A percentile compares a stretch with the other conserved stretches of the same genome.
Conservation (phyloP, 2,329 filamentous ascomycete species). For the Fusarium oligoseptatum region DNA sequence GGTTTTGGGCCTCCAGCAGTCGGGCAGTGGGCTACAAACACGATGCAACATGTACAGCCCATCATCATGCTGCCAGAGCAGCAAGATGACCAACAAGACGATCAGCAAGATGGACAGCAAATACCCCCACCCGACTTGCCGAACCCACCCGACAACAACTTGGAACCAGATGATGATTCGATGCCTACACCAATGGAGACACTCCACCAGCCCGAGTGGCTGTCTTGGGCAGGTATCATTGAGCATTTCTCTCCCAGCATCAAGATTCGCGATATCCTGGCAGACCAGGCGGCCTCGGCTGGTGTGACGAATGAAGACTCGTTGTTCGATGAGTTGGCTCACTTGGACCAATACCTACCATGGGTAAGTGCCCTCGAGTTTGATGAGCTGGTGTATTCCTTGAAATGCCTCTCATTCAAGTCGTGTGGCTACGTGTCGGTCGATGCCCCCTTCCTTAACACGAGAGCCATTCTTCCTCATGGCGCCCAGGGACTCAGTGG, state of each 20-base stretch:
- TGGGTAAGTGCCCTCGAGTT: slow-evolving; percentile 29
- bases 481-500: slow-evolving; percentile 39
- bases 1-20: not conserved
- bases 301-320: slow-evolving; percentile 2
- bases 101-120: no score
- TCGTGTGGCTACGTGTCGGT: slow-evolving; percentile 73
- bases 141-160: slow-evolving; percentile 7
- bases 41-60: not conserved
- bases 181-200: slow-evolving; percentile 17
- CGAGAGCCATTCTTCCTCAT: slow-evolving; percentile 51
- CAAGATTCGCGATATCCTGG: slow-evolving; percentile 47
- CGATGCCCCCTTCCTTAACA: slow-evolving; percentile 51
- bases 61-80: no score
- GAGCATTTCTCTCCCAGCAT: slow-evolving; percentile 57
- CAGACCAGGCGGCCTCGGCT: slow-evolving; percentile 10
- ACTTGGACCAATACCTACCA: slow-evolving; percentile 42
- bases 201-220: slow-evolving; percentile 46
- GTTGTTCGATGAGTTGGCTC: slow-evolving; percentile 14
- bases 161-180: slow-evolving; percentile 4
- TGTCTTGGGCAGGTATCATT: slow-evolving; percentile 59
- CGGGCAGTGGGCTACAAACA: not conserved
- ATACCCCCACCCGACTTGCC: no score
- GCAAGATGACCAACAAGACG: no score
- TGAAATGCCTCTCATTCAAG: slow-evolving; percentile 63
- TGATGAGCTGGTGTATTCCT: slow-evolving; percentile 48